Evolutionary conservation across 2,329 filamentous ascomycete species (phyloP), one percentile per base, ranked within the genome.

Genomic region (Furcasterigmium furcatum): DNA sequence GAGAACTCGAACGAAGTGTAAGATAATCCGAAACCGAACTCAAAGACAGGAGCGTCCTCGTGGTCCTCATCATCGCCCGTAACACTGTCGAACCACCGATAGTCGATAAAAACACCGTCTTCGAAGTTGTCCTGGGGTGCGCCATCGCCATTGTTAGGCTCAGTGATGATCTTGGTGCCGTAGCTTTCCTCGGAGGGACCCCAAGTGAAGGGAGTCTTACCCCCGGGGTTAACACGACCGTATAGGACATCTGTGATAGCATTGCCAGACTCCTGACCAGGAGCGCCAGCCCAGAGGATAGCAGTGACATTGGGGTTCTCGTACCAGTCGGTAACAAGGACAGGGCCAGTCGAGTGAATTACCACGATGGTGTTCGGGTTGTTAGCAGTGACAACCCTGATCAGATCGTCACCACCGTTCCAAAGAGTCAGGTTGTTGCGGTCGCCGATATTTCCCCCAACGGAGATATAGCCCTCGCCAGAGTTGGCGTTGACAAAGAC

Each of bases 321-420:
- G 57, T 87, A 83, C 76, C 10, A 14, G 8, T 34, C 84, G 12
- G 83, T 80, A 20, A 96, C 68, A 1, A 95, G 70, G 5, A 95
- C 87, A 1, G 91, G 82, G 1, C 91, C 91, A 4, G 85, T 80
- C 2, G 87, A 90, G 71, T 97, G 92, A 47, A 97, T 85, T 46
- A 96, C 82, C 14, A 97, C 88, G 48, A 97, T 86, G 12, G 91
- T 96, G 76, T 96, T 96, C 70, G 85, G 83, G 74, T 86, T 91
- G 50, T 82, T 62, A 8, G 83, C 75, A 1, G 89, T 84, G 10
- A 96, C 88, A 41, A 86, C 89, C 65, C 86, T 79, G 66, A 97
- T 87, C 45, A 97, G 70, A 44, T 97, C 90, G 7, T 27, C 7
- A 32, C 89, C 91, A 47, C 83, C 78, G 49, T 85, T 76, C 92